Evolutionary conservation across 1,284 basidiomycete species (phyloP), one percentile per base, ranked within the genome.

Genomic region (Thecaphora thlaspeos): DNA sequence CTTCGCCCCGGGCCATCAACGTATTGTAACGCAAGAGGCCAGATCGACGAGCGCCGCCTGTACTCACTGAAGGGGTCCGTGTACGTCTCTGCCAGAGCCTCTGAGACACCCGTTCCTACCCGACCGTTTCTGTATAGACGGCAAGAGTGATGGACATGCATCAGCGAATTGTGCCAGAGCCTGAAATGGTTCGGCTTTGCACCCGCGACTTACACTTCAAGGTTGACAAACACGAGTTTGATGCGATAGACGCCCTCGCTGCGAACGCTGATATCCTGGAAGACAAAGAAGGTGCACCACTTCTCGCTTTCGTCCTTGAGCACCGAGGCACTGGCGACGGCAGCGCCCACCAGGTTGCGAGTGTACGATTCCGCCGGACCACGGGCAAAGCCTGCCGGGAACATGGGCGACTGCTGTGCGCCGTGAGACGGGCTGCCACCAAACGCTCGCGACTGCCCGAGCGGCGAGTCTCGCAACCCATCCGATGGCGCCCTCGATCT

Each of bases 161-260:
- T n/a, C n/a, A n/a, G n/a, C n/a, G n/a, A n/a, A n/a, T n/a, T n/a
- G n/a, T n/a, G n/a, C n/a, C n/a, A n/a, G n/a, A n/a, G n/a, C n/a
- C n/a, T n/a, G n/a, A n/a, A n/a, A n/a, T n/a, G n/a, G n/a, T n/a
- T n/a, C n/a, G n/a, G n/a, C n/a, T 12, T 15, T 9, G 21, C 24
- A 36, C n/a, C 7, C 41, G 32, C 37, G n/a, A 48, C 52, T 55
- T 32, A 55, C 23, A 68, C 43, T 34, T 61, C 65, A 28, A 73
- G 58, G 36, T 68, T 62, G 43, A 71, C 67, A 53, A 74, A 69
- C 53, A 64, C 59, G 39, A 74, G 52, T 51, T 68, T 69, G 53
- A 74, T 65, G 21, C 71, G 58, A 43, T 74, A 74, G 12, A 68
- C 55, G 9, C 71, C 71, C 39, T 74, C 71, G 14, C 66, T 72